These are phyloP conservation scores for Lecanosticta acicola DNA, from an alignment of 2,329 filamentous ascomycete genomes.

Conservation along the genomic window DNA sequence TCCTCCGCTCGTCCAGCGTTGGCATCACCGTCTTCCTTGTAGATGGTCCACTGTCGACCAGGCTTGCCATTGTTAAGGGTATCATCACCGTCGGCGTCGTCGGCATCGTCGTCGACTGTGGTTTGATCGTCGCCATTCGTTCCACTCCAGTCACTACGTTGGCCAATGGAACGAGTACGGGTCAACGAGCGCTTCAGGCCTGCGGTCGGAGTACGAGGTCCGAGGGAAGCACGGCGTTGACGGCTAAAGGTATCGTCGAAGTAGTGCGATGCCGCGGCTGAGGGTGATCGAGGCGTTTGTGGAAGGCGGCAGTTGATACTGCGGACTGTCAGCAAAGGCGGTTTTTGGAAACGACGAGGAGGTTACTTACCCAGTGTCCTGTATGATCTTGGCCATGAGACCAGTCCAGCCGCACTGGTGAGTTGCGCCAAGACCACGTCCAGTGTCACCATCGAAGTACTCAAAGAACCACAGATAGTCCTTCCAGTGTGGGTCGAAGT, in stretches of 20 bases:
- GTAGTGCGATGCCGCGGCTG: conserved; percentile 80
- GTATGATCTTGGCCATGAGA: conserved; percentile 91
- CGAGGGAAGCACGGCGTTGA: conserved; percentile 37
- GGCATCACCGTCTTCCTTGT: conserved; percentile 48
- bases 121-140: conserved; percentile 30
- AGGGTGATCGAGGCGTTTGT: conserved; percentile 84
- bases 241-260: conserved; percentile 84
- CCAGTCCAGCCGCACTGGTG: conserved; percentile 98
- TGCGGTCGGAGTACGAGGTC: conserved; percentile 63
- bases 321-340: conserved; percentile 39
- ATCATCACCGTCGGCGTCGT: conserved; percentile 34
- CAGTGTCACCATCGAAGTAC: conserved; percentile 91
- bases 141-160: conserved; percentile 66
- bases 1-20: conserved; percentile 28
- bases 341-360: no score
- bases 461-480: conserved; percentile 95
- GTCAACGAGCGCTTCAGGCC: conserved; percentile 33
- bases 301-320: conserved; percentile 85
- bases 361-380: conserved; percentile 79
- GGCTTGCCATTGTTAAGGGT: conserved; percentile 20
- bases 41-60: conserved; percentile 43
- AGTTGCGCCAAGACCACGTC: conserved; percentile 81
- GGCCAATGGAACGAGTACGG: conserved; percentile 65
- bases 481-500: conserved; percentile 90
- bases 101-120: conserved; percentile 25